Base-by-base conservation (phyloP, 129 eudicot species). In the Lactuca saligna region DNA sequence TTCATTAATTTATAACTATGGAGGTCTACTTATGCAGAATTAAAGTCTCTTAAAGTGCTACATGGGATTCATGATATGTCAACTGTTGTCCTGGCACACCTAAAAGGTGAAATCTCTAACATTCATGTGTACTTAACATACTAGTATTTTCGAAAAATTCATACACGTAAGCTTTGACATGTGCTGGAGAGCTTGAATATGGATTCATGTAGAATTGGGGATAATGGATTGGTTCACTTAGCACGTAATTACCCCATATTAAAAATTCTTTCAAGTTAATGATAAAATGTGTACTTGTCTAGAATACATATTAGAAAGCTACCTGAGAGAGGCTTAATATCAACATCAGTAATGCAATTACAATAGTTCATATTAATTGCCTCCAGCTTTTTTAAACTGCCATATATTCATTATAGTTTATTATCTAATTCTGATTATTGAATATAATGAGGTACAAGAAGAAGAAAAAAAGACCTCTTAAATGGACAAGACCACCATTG, bases 261-360 rank as follows among this genome's bases (percentile, higher is more conserved):
- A 25, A 25, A 25, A 25, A 25, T 25, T 25, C 29, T 25, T 25
- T 25, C 29, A 25, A 25, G 29, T 25, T 25, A 0, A 25, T 25
- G 1, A 25, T 25, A 25, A 25, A 25, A 25, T 25, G 29, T 25
- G 29, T 25, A 25, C 29, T 25, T 25, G 29, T 25, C 33, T 56
- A 56, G n/a, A 56, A 34, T 56, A 17, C n/a, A 20, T 9, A 25
- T 56, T 56, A 25, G 35, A 10, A 56, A 57, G 78, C 72, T 74
- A 88, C 96, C 96, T 81, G 88, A 75, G 38, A 88, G 74, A 64
- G 82, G 85, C 62, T 81, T 81, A 87, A 88, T 80, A 74, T 88
- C 96, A 46, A 82, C 77, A 82, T 88, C 87, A 3, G 75, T 76
- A 59, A 88, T 83, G 88, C 87, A 88, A 70, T 81, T 85, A 65